Evolutionary conservation across 2,329 filamentous ascomycete species (phyloP), one percentile per base, ranked within the genome.

Genomic region (Xylaria sp.): DNA sequence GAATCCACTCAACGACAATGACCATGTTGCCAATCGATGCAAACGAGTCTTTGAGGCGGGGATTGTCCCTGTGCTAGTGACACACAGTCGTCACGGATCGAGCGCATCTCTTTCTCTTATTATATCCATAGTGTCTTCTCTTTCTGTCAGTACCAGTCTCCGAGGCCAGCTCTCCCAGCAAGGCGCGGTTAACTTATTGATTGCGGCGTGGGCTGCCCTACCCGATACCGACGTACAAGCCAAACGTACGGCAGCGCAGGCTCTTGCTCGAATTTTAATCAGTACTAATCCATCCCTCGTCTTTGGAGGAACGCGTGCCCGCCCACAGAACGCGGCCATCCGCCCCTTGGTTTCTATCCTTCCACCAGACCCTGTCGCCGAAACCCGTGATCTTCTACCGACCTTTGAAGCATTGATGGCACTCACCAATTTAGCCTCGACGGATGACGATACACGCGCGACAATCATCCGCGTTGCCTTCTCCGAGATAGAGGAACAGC

Each of bases 361-460:
- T 18, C 82, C 87, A 0, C 88, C 89, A 6, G 89, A 92, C 60
- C 87, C 89, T 4, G 82, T 84, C 1, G 83, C 86, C 2, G 88
- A 90, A 55, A 88, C 88, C 1, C 88, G 91, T 61, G 92, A 97
- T 79, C 88, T 98, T 15, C 87, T 99, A 0, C 94, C 96, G 0
- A 90, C 92, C 0, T 99, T 98, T 74, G 96, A 99, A 81, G 87
- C 92, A 0, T 87, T 99, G 9, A 91, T 98, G 79, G 95, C 96
- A 0, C 87, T 99, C 44, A 98, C 96, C 0, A 99, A 99, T 75
- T 88, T 99, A 8, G 96, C 95, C 0, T 97, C 93, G 0, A 88
- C 91, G 13, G 91, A 94, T 63, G 87, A 91, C 41, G 87, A 89
- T 6, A 86, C 88, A 6, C 87, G 91, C 54, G 84, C 87, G 44